phyloP scores from a whole-genome alignment of 2,329 filamentous ascomycete species.

The Botrytis sinoallii region DNA sequence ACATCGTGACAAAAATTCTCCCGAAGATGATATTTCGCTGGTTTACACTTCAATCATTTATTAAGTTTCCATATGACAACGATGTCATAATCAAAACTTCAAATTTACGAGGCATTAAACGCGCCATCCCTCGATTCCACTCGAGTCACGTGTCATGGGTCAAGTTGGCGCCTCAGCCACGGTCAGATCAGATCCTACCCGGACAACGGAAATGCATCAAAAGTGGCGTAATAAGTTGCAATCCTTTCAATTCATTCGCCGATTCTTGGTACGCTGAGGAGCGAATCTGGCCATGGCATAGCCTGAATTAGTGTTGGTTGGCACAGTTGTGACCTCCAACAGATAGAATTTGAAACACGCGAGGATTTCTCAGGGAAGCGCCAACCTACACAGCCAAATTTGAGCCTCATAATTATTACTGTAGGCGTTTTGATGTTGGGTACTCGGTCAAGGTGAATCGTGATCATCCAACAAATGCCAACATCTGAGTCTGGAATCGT shows the following conservation, averaged over 20 bases:
- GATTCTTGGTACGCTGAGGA: background rate
- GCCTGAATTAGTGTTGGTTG: background rate
- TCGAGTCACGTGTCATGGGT: background rate
- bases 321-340: background rate
- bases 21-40: background rate
- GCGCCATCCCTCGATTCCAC: background rate
- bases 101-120: background rate
- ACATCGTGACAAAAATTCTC: too few species aligned
- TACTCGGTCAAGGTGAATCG: background rate
- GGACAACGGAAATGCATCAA: background rate
- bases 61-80: too few species aligned
- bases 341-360: background rate
- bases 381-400: background rate
- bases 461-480: background rate
- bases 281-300: background rate
- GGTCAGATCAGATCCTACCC: background rate
- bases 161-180: slow-evolving; percentile 12
- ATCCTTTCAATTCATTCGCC: background rate
- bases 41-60: background rate
- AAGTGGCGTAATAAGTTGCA: background rate
- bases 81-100: too few species aligned
- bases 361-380: background rate
- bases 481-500: background rate
- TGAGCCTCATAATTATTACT: background rate
- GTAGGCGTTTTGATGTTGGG: background rate